These are phyloP conservation scores for Fusarium caatingaense DNA, from an alignment of 2,329 filamentous ascomycete species.

Conservation along the genomic window DNA sequence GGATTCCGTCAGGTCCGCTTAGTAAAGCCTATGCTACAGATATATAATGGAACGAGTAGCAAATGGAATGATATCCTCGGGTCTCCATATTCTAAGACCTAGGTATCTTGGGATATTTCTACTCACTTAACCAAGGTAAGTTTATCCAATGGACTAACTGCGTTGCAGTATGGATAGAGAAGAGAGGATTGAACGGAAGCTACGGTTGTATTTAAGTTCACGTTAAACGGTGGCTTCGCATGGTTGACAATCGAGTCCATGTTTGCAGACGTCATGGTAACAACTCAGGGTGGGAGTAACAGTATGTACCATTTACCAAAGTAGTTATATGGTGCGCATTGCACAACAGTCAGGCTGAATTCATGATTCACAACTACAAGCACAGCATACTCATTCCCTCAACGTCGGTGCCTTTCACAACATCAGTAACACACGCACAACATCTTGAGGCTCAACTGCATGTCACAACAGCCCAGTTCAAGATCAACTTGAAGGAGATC, in stretches of 20 bases:
- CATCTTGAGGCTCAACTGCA: background rate
- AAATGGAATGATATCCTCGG: background rate
- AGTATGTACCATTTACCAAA: background rate
- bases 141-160: background rate
- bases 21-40: background rate
- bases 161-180: background rate
- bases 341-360: background rate
- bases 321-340: background rate
- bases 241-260: background rate
- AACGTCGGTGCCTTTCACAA: background rate
- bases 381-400: background rate
- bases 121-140: background rate
- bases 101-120: no score
- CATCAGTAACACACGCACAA: background rate
- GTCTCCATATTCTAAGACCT: background rate
- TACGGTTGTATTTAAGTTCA: background rate
- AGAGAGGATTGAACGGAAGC: accelerated
- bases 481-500: background rate
- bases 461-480: background rate
- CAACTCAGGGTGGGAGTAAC: background rate
- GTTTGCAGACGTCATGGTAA: background rate
- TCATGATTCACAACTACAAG: background rate
- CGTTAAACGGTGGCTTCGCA: background rate
- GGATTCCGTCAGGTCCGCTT: background rate
- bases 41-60: background rate